These are phyloP conservation scores for Austroboletus festivus DNA, from an alignment of 768 basidiomycete genomes.

Conservation along the genomic window DNA sequence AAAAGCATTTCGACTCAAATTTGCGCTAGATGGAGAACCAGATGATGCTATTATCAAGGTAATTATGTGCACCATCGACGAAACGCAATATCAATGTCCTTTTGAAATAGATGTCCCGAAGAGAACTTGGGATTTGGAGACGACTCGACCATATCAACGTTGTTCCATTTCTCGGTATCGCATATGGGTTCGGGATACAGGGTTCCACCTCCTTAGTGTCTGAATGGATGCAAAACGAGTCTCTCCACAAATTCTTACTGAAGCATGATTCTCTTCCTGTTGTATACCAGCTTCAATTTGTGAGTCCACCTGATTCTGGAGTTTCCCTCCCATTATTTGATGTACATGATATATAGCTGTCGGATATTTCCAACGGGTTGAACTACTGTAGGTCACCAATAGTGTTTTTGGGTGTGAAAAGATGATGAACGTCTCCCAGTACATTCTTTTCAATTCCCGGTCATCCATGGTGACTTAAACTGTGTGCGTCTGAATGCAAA, in stretches of 20 bases:
- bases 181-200: conserved; percentile 1
- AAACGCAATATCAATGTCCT: neutral
- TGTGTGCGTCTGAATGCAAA: neutral
- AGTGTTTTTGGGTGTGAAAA: neutral
- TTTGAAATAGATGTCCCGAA: neutral
- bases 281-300: neutral
- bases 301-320: neutral
- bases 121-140: conserved; percentile 5
- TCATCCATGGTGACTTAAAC: neutral
- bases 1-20: neutral
- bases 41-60: neutral
- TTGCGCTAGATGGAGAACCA: neutral
- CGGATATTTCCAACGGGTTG: neutral
- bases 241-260: no score
- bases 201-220: no score
- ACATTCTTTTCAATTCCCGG: neutral
- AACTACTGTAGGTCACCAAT: neutral
- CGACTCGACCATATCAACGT: conserved; percentile 4
- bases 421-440: neutral
- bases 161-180: conserved; percentile 9
- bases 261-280: neutral
- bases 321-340: neutral
- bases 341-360: neutral
- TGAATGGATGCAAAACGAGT: no score
- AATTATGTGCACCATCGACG: no score